Conservation (phyloP, 1,139 yeast genomes). For the Debaryomyces fabryi region DNA sequence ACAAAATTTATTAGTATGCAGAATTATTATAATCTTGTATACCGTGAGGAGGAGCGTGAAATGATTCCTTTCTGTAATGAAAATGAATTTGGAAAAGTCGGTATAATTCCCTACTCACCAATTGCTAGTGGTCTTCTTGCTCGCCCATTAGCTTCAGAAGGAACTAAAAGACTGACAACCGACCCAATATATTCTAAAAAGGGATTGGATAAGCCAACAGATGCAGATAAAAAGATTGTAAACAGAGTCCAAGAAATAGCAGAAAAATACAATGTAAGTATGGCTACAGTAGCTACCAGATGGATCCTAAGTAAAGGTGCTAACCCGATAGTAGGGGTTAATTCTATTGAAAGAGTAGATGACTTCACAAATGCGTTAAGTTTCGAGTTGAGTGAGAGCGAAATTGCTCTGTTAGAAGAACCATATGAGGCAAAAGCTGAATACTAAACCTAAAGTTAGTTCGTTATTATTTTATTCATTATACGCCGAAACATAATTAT, state of each 20-base stretch:
- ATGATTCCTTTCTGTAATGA: slow-evolving; percentile 53
- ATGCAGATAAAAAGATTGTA: slow-evolving; percentile 38
- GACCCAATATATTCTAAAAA: slow-evolving; percentile 1
- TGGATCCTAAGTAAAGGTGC: slow-evolving; percentile 55
- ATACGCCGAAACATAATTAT: no score
- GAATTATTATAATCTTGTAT: slow-evolving; percentile 48
- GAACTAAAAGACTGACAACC: neutral
- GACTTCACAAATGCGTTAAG: slow-evolving; percentile 49
- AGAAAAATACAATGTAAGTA: slow-evolving; percentile 39
- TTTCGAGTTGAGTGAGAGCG: slow-evolving; percentile 45
- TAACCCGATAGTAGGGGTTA: slow-evolving; percentile 55
- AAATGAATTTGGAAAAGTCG: slow-evolving; percentile 43
- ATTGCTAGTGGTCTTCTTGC: slow-evolving; percentile 47
- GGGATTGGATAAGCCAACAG: slow-evolving; percentile 6
- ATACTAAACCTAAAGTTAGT: neutral
- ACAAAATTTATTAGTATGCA: slow-evolving; percentile 58
- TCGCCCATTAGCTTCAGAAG: slow-evolving; percentile 26
- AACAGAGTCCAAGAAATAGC: slow-evolving; percentile 54
- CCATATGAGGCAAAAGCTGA: slow-evolving; percentile 28
- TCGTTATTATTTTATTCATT: no score
- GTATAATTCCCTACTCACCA: slow-evolving; percentile 52
- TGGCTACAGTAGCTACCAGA: slow-evolving; percentile 56
- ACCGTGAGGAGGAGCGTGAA: slow-evolving; percentile 63
- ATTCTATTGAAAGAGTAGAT: slow-evolving; percentile 48
- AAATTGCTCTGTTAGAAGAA: slow-evolving; percentile 47